Evolutionary conservation across 306 rosid genomes (phyloP).

Genomic region (Sechiopsis laciniata): DNA sequence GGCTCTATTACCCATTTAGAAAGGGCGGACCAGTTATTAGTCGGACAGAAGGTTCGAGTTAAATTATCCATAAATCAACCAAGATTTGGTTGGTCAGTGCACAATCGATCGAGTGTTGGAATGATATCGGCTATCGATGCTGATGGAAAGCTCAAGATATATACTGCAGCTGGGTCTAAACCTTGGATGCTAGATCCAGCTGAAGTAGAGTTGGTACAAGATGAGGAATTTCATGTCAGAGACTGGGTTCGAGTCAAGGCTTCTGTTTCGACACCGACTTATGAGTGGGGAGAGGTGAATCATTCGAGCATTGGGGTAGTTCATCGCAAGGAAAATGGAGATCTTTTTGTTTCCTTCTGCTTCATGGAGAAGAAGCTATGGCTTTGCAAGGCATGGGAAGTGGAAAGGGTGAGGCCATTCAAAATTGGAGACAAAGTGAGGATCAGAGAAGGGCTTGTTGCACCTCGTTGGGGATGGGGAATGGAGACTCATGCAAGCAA

Average conservation of each 20-base stretch:
- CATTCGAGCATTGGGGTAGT: slow-evolving; percentile 82
- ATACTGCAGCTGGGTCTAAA: slow-evolving; percentile 84
- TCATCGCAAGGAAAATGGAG: slow-evolving; percentile 78
- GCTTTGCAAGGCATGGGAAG: slow-evolving; percentile 84
- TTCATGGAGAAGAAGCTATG: slow-evolving; percentile 76
- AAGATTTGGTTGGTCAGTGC: slow-evolving; percentile 93
- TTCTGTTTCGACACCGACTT: slow-evolving; percentile 74
- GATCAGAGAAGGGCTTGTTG: slow-evolving; percentile 75
- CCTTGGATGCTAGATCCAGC: slow-evolving; percentile 97
- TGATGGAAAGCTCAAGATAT: slow-evolving; percentile 83
- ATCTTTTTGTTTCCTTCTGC: slow-evolving; percentile 81
- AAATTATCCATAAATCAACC: slow-evolving; percentile 65
- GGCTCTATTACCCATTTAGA: slow-evolving; percentile 73
- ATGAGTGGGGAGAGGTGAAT: slow-evolving; percentile 97
- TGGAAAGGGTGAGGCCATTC: slow-evolving; percentile 67
- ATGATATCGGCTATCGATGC: slow-evolving; percentile 82
- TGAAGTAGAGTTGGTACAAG: slow-evolving; percentile 70
- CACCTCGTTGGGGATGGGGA: slow-evolving; percentile 99
- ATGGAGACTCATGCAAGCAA: slow-evolving; percentile 95
- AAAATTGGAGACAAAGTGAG: slow-evolving; percentile 77
- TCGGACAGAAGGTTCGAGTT: slow-evolving; percentile 80
- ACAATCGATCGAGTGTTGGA: slow-evolving; percentile 69
- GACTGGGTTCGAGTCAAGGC: slow-evolving; percentile 86
- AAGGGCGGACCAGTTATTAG: slow-evolving; percentile 52
- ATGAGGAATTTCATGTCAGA: slow-evolving; percentile 68